These are phyloP conservation scores for Lumnitzera racemosa DNA, from an alignment of 345 rosid genomes.

Conservation along the genomic window DNA sequence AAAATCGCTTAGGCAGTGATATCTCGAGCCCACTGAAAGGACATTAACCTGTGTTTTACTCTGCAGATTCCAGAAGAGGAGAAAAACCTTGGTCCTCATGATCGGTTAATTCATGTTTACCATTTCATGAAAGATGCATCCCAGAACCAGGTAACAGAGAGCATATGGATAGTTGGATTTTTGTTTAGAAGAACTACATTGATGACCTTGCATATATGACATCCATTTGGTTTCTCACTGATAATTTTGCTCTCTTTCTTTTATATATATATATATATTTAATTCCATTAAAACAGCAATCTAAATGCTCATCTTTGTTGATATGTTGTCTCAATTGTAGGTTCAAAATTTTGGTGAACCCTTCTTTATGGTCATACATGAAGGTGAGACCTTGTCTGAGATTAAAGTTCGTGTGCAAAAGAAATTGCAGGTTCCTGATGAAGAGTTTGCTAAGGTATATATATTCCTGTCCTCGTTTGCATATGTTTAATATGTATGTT, in stretches of 20 bases:
- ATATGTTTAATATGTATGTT: too few species aligned
- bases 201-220: neutral
- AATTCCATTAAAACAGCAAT: neutral
- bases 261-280: neutral
- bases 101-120: constrained; percentile 66
- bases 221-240: neutral
- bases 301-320: neutral
- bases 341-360: constrained; percentile 75
- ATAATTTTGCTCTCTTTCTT: neutral
- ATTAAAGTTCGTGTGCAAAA: constrained; percentile 59
- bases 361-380: constrained; percentile 62
- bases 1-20: too few species aligned
- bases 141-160: constrained; percentile 40
- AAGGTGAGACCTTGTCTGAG: constrained; percentile 52
- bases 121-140: constrained; percentile 56
- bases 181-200: neutral
- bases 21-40: too few species aligned
- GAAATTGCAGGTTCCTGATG: constrained; percentile 62
- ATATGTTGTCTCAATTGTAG: constrained; percentile 20
- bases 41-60: neutral
- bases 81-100: constrained; percentile 53
- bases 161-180: neutral
- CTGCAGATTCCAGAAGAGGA: constrained; percentile 64
- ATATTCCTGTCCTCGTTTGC: neutral
- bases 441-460: constrained; percentile 49